Conservation (phyloP, 2,329 filamentous ascomycete genomes). For the Conoideocrella luteorostrata region DNA sequence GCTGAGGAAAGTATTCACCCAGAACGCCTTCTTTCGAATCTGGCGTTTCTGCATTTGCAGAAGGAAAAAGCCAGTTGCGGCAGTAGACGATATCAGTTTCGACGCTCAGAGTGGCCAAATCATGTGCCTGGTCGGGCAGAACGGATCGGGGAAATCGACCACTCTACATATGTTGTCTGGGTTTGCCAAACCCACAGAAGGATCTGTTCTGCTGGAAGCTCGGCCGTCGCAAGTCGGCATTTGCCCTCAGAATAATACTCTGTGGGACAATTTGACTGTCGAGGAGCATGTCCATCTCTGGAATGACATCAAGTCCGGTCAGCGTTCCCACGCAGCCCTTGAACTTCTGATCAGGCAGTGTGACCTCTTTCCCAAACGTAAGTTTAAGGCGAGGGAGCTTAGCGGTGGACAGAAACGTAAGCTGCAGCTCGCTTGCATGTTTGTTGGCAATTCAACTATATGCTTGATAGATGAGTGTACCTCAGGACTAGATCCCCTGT, state of each 20-base stretch:
- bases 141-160: conserved; percentile 66
- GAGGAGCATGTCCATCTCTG: conserved; percentile 59
- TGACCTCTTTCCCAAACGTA: conserved; percentile 53
- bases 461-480: conserved; percentile 67
- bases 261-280: conserved; percentile 61
- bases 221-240: conserved; percentile 40
- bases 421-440: conserved; percentile 65
- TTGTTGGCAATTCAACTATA: conserved; percentile 59
- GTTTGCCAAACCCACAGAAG: conserved; percentile 52
- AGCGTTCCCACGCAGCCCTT: conserved; percentile 39
- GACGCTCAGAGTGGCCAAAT: conserved; percentile 54
- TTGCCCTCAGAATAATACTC: conserved; percentile 62
- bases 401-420: conserved; percentile 67
- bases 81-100: conserved; percentile 56
- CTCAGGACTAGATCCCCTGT: conserved; percentile 60
- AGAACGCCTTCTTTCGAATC: conserved; percentile 21
- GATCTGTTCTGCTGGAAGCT: conserved; percentile 52
- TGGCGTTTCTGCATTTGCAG: conserved; percentile 25
- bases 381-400: conserved; percentile 48
- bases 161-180: conserved; percentile 63
- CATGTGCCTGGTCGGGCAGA: conserved; percentile 61
- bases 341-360: conserved; percentile 48
- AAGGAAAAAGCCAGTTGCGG: conserved; percentile 31
- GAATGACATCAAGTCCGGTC: conserved; percentile 49
- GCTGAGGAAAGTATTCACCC: conserved; percentile 27